Evolutionary conservation across 139 green algal genomes (phyloP).

Genomic region (Chlorella sp.): DNA sequence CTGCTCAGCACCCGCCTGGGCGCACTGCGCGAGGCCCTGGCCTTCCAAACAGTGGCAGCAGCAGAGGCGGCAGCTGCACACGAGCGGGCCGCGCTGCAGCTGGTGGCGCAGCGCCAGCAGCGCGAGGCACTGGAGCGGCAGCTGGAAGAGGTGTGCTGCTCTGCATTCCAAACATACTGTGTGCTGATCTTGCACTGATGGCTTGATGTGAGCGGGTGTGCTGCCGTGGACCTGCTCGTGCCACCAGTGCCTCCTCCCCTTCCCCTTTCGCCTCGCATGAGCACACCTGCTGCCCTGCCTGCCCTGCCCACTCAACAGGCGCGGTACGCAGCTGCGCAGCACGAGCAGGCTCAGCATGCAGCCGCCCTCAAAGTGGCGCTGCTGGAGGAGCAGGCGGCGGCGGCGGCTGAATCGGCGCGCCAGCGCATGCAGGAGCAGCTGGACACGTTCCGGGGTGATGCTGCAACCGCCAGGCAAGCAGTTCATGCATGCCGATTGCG

Average conservation of each 20-base stretch:
- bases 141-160: background rate
- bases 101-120: slow-evolving; percentile 6
- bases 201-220: background rate
- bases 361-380: slow-evolving; percentile 8
- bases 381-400: slow-evolving; percentile 14
- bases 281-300: background rate
- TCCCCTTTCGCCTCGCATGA: background rate
- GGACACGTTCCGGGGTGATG: slow-evolving; percentile 1
- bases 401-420: background rate
- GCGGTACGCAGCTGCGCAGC: background rate
- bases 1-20: slow-evolving; percentile 9
- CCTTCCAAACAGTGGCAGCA: background rate
- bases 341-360: background rate
- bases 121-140: background rate
- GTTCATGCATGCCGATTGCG: no score
- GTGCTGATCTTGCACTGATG: background rate
- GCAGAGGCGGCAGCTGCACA: slow-evolving; percentile 7
- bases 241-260: background rate
- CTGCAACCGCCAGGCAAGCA: background rate
- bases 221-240: background rate
- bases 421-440: slow-evolving; percentile 24
- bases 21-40: background rate
- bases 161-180: background rate
- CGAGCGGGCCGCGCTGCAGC: background rate
- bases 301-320: background rate